Evolutionary conservation across 345 rosid species (phyloP).

Genomic region (Salix brachista): DNA sequence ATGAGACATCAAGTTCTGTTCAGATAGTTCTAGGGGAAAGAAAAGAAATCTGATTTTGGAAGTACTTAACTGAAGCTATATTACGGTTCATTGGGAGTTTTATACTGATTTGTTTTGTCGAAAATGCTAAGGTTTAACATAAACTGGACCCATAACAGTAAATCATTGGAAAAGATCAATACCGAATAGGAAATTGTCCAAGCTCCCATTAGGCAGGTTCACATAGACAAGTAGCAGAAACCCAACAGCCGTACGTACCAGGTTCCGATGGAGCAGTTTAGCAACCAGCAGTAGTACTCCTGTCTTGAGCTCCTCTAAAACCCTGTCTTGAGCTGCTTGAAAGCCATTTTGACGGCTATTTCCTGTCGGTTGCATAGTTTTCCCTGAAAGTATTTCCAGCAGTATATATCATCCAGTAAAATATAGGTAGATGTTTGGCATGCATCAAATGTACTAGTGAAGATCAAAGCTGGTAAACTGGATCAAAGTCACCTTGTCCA

Average conservation of each 20-base stretch:
- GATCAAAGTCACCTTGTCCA: constrained; percentile 47
- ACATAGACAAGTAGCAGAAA: constrained; percentile 47
- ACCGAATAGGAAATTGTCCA: constrained; percentile 43
- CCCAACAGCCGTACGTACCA: constrained; percentile 37
- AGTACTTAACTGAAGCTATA: neutral
- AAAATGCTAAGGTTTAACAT: too few relatives aligned
- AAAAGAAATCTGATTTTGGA: neutral
- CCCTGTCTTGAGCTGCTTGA: neutral
- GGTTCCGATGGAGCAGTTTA: constrained; percentile 17
- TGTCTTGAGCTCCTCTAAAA: neutral
- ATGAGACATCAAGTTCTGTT: neutral
- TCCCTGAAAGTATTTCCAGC: neutral
- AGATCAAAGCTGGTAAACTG: constrained; percentile 26
- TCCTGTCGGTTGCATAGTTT: neutral
- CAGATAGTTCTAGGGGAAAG: neutral
- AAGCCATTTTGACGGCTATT: neutral
- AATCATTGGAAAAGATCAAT: neutral
- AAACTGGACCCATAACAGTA: too few relatives aligned
- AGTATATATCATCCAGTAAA: neutral
- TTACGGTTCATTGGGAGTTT: neutral
- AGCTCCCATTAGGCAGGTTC: constrained; percentile 39
- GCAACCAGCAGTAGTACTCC: neutral
- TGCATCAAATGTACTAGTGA: neutral
- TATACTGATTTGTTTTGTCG: too few relatives aligned
- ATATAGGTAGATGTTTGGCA: neutral